phyloP scores from a whole-genome alignment of 2,329 filamentous ascomycete genomes.

The Pyrenophora graminea region DNA sequence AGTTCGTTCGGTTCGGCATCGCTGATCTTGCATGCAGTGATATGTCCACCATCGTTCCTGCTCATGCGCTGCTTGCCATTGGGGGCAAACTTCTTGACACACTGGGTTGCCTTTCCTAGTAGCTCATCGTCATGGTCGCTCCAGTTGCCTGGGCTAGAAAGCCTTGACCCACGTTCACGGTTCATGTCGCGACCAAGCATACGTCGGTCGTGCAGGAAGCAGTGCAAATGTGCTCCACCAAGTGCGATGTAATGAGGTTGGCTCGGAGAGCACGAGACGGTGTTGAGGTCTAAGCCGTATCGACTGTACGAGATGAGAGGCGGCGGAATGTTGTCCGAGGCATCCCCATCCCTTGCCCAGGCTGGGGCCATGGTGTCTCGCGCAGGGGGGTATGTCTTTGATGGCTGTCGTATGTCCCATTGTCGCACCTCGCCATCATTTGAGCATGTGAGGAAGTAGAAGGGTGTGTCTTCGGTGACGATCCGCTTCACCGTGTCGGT shows the following conservation, averaged over 20 bases:
- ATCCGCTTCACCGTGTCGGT: slow-evolving; percentile 70
- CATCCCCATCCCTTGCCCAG: slow-evolving; percentile 43
- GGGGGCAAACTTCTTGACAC: slow-evolving; percentile 69
- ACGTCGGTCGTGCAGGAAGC: slow-evolving; percentile 69
- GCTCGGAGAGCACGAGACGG: slow-evolving; percentile 68
- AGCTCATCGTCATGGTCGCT: slow-evolving; percentile 56
- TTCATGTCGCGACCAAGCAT: slow-evolving; percentile 66
- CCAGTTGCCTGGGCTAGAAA: slow-evolving; percentile 49
- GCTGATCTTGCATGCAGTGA: slow-evolving; percentile 72
- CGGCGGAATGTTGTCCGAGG: slow-evolving; percentile 59
- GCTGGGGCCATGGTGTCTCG: slow-evolving; percentile 27
- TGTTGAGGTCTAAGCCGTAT: slow-evolving; percentile 67
- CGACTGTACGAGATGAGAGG: slow-evolving; percentile 69
- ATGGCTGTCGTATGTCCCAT: slow-evolving; percentile 68
- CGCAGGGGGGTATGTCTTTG: slow-evolving; percentile 63
- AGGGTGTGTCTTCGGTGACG: slow-evolving; percentile 69
- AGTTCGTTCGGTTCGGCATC: slow-evolving; percentile 70
- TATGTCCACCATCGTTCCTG: slow-evolving; percentile 63
- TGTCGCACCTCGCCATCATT: slow-evolving; percentile 72
- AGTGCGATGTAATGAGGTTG: slow-evolving; percentile 73
- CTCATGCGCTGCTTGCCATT: slow-evolving; percentile 60
- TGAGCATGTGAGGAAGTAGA: slow-evolving; percentile 70
- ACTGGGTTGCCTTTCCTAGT: slow-evolving; percentile 64
- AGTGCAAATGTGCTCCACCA: slow-evolving; percentile 69
- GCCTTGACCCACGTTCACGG: slow-evolving; percentile 57